Evolutionary conservation across 2,329 filamentous ascomycete species (phyloP), one percentile per base, ranked within the genome.

Genomic region (Colletotrichum theobromicola): DNA sequence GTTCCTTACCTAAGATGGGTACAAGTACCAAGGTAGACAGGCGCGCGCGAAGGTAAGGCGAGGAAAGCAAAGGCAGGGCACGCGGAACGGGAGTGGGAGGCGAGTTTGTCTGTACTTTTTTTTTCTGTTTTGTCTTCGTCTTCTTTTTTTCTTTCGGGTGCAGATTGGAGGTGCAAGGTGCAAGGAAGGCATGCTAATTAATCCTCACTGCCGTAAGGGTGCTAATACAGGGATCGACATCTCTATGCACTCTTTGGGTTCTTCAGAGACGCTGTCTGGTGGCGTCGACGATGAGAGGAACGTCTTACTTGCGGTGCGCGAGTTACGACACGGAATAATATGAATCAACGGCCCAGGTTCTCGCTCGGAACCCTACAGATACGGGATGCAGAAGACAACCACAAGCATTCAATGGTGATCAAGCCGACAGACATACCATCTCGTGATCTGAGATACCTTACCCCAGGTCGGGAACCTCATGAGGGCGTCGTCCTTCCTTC

Each of bases 181-280:
- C 60, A 62, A 55, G 63, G 63, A 66, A 66, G 61, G 28, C 63
- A 60, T 66, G 13, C 50, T 66, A 67, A 66, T 50, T 67, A 67
- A 62, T 74, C 62, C 72, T 74, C 62, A 67, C 55, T 72, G 68
- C 68, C 68, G 57, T 46, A 67, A 67, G n/a, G 57, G 62, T 68
- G 63, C 72, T 74, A 72, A 74, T 26, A 63, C 68, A 24, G 55
- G 16, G 72, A 74, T 74, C 72, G 63, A 30, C 67, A 46, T 64
- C 55, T 74, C 16, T 37, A 70, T 74, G 72, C 67, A 74, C 72
- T 67, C 37, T 72, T 71, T 74, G 37, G 72, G 67, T 74, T 74
- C 72, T 74, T 72, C 72, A 74, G 61, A 74, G 72, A 74, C 62
- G 67, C 72, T 72, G 67, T 55, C 62, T 74, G 63, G 62, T 72